Percentiles rank a stretch among this genome's conserved stretches.
Conservation (phyloP, 257 asterid species). For the Avicennia marina region DNA sequence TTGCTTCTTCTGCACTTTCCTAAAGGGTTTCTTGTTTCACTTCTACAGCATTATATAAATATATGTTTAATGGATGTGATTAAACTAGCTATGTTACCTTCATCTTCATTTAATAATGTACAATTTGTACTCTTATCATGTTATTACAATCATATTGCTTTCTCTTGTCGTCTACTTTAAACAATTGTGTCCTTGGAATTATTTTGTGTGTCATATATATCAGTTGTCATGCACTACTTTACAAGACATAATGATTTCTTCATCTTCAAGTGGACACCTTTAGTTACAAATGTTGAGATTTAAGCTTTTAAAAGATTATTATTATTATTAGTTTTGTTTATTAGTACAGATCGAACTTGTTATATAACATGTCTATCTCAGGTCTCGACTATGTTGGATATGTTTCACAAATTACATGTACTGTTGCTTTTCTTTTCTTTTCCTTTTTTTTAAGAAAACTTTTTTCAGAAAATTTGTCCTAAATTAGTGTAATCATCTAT, state of each 20-base stretch:
- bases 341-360: conserved; percentile 23
- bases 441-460: too few relatives aligned
- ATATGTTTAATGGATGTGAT: too few relatives aligned
- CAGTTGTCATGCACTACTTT: conserved; percentile 25
- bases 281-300: conserved; percentile 20
- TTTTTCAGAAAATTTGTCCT: too few relatives aligned
- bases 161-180: conserved; percentile 10
- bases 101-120: too few relatives aligned
- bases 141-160: conserved; percentile 32
- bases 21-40: background rate
- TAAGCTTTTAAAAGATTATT: background rate
- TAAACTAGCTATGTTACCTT: too few relatives aligned
- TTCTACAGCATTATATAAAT: too few relatives aligned
- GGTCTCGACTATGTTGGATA: conserved; percentile 22
- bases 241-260: conserved; percentile 30
- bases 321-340: conserved; percentile 10
- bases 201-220: conserved; percentile 19
- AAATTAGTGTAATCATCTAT: conserved; percentile 15
- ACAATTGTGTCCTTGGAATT: background rate
- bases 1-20: background rate
- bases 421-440: too few relatives aligned
- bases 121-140: too few relatives aligned
- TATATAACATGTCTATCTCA: conserved; percentile 10
- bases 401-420: too few relatives aligned
- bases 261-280: conserved; percentile 37